Evolutionary conservation across 768 basidiomycete genomes (phyloP), one percentile per base, ranked within the genome.

Genomic region (Imleria badia): DNA sequence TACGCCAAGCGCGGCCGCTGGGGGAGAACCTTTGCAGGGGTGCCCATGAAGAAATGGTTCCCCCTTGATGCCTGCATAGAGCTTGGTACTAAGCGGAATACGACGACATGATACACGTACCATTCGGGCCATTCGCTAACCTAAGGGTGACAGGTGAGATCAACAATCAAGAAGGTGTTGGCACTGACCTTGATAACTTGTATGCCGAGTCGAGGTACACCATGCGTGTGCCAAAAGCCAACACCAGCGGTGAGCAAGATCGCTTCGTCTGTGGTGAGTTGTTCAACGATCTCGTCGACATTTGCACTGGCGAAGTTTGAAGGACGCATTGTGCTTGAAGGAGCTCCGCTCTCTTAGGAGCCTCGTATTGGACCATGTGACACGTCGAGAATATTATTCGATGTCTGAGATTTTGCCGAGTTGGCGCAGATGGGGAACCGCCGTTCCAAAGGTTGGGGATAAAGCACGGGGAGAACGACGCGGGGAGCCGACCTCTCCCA

Each of bases 41-140:
- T 88, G 33, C 86, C 77, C 84, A 88, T 88, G 64, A 90, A 86
- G 75, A 89, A 90, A 63, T 86, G 84, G 63, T 85, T 83, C 15
- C 89, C 89, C 58, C 89, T 19, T 68, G 47, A 80, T 72, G 17
- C 78, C 78, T 78, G 54, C 11, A 46, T 26, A 35, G 15, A 29
- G 41, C 9, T 53, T 9, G 54, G 39, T n/a, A 30, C n/a, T 19
- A 45, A 31, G 29, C 22, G 15, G 34, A 19, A 44, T 13, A 12
- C 10, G 3, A 57, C 8, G 11, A 31, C n/a, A 50, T 31, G 48
- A 34, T 39, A 69, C 46, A 69, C 76, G 31, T 60, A 71, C 88
- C 89, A 63, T 91, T 91, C 1, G 89, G 89, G 3, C 90, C 89
- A 74, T 90, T 84, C 88, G 72, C 84, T 87, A 63, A 88, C 84